Conservation (phyloP, 73 alveolate genomes). For the Paramecium sonneborni region DNA sequence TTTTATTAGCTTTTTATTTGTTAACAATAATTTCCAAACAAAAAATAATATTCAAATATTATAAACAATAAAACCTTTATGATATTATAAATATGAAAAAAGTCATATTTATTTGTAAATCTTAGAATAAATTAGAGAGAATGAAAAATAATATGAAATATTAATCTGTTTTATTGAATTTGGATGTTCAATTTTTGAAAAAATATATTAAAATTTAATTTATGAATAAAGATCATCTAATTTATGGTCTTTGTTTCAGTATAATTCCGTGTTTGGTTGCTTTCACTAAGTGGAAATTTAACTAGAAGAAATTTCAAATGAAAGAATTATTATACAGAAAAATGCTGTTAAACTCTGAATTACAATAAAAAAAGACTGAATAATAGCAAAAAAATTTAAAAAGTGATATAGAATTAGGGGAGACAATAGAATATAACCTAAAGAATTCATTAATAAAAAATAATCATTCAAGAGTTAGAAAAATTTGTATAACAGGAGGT, state of each 20-base stretch:
- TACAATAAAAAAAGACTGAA: neutral
- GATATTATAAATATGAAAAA: no score
- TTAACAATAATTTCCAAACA: no score
- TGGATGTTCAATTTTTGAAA: neutral
- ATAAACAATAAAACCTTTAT: no score
- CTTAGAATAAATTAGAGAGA: no score
- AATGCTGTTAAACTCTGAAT: neutral
- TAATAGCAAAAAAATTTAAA: neutral
- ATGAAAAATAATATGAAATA: no score
- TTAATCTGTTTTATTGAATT: no score
- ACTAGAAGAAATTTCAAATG: neutral
- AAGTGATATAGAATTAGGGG: neutral
- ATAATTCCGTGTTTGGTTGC: neutral
- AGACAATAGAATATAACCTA: neutral
- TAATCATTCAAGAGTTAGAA: neutral
- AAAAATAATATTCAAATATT: no score
- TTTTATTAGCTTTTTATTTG: no score
- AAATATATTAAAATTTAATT: neutral
- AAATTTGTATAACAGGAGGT: slow-evolving; percentile 84
- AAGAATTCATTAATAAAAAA: neutral
- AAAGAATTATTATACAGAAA: neutral
- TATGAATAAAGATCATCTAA: neutral
- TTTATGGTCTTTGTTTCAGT: neutral
- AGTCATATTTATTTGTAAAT: no score
- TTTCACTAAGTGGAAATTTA: neutral